Base-by-base conservation (phyloP, 1,284 basidiomycete genomes). In the Cryptococcus floricola region DNA sequence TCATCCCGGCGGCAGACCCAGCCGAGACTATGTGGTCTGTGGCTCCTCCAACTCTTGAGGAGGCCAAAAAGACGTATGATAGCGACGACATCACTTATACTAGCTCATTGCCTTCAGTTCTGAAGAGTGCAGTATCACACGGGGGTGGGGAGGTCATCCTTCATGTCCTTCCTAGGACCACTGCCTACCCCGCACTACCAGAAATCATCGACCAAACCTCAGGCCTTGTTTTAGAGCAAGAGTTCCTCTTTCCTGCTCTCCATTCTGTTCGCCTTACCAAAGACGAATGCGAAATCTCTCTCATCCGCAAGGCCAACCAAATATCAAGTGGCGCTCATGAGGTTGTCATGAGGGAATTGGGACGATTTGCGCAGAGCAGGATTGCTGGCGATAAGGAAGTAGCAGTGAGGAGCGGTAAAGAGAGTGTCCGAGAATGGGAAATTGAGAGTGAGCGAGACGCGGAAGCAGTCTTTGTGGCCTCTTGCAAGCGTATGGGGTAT, bases 381-480 rank as follows among this genome's bases (percentile, higher is more conserved):
- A 60, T 54, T 48, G 52, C 80, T 50, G 56, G 81, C 85, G 50
- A 48, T 4, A 42, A 80, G 72, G 27, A 5, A 67, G 79, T 23
- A 81, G 77, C 5, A 79, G 19, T 12, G 9, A 54, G 67, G 43
- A 81, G 78, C 0, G 81, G 80, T 12, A 77, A 82, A 25, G 86
- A 85, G 1, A 77, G 83, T 5, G 74, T 91, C 5, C 84, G 84
- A 1, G 85, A 90, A 68, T 94, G 91, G 88, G 79, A 90, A 50
- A 89, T 94, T 18, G 85, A 89, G 78, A 89, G 87, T 67, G 92
- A 96, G 76, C 86, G 84, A 0, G 91, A 93, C 71, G 92, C 89
- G 0, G 91, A 94, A 71, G 92, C 91, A 0, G 81, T 93, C 5
- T 96, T 95, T 62, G 88, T 91, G 4, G 89, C 91, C 2, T 86